A percentile compares a stretch with the other conserved stretches of the same genome.
Conservation (phyloP, 345 rosid species). For the Eucalyptus lansdowneana region DNA sequence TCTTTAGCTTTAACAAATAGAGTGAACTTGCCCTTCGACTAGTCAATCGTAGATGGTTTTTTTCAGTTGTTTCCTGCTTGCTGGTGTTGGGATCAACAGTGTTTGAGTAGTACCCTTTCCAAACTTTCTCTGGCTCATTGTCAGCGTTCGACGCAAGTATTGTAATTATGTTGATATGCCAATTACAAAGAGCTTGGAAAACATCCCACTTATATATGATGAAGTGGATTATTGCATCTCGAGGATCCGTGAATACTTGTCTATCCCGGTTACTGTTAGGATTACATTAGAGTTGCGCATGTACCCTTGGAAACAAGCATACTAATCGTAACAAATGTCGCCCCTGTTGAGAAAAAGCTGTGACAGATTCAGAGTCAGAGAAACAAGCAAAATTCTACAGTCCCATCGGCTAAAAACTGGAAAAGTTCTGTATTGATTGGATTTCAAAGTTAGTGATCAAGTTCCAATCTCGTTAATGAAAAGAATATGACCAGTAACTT, state of each 20-base stretch:
- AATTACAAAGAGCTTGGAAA: neutral
- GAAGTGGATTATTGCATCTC: neutral
- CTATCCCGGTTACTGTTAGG: neutral
- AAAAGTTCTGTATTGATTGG: neutral
- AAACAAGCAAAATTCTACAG: neutral
- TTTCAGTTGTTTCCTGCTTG: no score
- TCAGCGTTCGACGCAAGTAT: neutral
- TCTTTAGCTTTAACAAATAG: neutral
- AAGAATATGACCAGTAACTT: neutral
- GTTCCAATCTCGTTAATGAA: rapidly evolving
- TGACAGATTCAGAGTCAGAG: neutral
- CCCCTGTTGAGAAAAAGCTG: neutral
- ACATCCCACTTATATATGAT: rapidly evolving
- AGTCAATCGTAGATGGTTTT: no score
- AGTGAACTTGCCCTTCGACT: neutral
- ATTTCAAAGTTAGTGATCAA: neutral
- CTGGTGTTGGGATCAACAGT: neutral
- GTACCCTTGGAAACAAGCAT: neutral
- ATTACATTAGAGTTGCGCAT: neutral
- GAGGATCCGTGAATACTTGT: neutral
- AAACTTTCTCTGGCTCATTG: neutral
- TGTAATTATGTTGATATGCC: neutral
- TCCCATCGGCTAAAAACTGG: neutral
- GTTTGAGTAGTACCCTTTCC: neutral
- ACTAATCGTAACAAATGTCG: neutral